Evolutionary conservation across 2,329 filamentous ascomycete genomes (phyloP).

Genomic region (Sporothrix protearum): DNA sequence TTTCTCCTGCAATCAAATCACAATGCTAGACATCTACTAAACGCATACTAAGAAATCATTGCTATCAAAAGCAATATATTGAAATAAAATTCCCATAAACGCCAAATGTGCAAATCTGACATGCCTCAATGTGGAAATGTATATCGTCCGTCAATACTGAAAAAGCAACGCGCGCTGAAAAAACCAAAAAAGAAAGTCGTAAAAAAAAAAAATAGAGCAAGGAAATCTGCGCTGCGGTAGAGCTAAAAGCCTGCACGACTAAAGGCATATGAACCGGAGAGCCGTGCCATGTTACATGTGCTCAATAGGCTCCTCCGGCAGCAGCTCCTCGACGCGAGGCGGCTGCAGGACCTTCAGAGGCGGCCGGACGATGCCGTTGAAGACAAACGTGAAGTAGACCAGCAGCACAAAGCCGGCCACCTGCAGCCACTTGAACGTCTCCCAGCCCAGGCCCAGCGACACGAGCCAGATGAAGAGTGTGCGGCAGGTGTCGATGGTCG

Average conservation of each 20-base stretch:
- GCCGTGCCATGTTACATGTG: conserved; percentile 43
- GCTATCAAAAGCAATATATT: not conserved
- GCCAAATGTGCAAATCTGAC: not conserved
- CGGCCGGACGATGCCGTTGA: conserved; percentile 88
- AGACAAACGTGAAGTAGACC: conserved; percentile 94
- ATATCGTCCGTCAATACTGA: not conserved
- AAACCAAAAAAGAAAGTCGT: not conserved
- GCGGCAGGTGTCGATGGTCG: conserved; percentile 94
- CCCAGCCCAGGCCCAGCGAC: conserved; percentile 89
- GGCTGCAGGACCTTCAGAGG: conserved; percentile 58
- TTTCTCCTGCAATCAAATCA: no score
- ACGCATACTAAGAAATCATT: not conserved
- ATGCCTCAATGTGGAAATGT: not conserved
- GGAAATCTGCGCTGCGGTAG: not conserved
- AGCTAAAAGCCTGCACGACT: not conserved
- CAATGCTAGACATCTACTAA: not conserved
- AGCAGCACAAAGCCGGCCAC: conserved; percentile 82
- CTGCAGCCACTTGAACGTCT: conserved; percentile 96
- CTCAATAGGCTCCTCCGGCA: conserved; percentile 82
- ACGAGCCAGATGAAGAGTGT: conserved; percentile 98
- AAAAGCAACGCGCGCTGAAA: not conserved
- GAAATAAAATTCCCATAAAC: not conserved
- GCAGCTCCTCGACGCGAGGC: conserved; percentile 58
- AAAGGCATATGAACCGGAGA: not conserved
- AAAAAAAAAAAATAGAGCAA: not conserved